A percentile compares a stretch with the other conserved stretches of the same genome.
Conservation (phyloP, 2,329 filamentous ascomycete genomes). For the Amesomyces nigricolor region DNA sequence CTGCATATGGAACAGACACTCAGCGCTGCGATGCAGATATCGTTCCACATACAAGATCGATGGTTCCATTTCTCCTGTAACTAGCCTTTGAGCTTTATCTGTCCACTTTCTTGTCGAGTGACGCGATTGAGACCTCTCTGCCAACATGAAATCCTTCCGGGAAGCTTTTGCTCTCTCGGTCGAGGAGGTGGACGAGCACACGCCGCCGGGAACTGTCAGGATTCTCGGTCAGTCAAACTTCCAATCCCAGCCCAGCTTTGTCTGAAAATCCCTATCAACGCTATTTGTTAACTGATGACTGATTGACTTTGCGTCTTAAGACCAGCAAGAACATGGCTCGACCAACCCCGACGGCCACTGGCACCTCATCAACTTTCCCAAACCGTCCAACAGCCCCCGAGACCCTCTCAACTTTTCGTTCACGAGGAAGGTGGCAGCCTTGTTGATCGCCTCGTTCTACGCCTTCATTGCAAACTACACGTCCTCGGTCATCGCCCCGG, state of each 20-base stretch:
- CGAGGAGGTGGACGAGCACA: constrained; percentile 1
- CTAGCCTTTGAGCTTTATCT: too few relatives aligned
- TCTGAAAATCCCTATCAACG: too few relatives aligned
- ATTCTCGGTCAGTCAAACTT: constrained; percentile 2
- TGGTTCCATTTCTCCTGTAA: not conserved
- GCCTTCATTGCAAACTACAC: constrained; percentile 3
- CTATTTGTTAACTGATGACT: too few relatives aligned
- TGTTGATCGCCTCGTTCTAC: not conserved
- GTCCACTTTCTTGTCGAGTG: too few relatives aligned
- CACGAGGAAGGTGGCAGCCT: not conserved
- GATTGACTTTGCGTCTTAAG: not conserved
- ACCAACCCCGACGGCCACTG: not conserved
- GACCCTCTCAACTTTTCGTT: constrained; percentile 7
- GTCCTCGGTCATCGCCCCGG: constrained; percentile 1
- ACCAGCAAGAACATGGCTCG: not conserved
- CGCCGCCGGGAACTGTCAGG: constrained; percentile 4
- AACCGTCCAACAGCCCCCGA: not conserved
- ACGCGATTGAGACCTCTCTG: too few relatives aligned
- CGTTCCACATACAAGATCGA: not conserved
- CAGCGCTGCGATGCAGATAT: not conserved
- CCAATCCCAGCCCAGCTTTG: too few relatives aligned
- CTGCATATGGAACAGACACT: too few relatives aligned
- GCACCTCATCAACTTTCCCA: constrained; percentile 1
- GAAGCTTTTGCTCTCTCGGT: constrained; percentile 7
- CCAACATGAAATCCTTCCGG: not conserved